A percentile compares a stretch with the other conserved stretches of the same genome.
These are phyloP conservation scores for Tuctoria greenei DNA, from an alignment of 176 grass and related monocot species.

Conservation along the genomic window DNA sequence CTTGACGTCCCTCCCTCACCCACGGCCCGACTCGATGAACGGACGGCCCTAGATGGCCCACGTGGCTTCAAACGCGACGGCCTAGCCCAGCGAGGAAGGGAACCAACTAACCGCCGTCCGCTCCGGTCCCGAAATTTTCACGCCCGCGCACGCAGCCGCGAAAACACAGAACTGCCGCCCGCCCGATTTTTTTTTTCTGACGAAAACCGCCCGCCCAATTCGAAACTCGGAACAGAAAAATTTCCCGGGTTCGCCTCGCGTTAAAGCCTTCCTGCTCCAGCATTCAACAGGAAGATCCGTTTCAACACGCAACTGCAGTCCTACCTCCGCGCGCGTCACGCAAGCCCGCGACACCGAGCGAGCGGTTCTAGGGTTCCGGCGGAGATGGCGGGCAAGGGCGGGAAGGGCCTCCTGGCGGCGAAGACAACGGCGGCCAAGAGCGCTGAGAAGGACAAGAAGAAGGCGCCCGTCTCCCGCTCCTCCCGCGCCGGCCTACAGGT, in stretches of 20 bases:
- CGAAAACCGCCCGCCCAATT: not conserved
- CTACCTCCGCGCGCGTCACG: not conserved
- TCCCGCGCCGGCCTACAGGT: conserved; percentile 75
- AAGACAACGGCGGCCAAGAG: conserved; percentile 64
- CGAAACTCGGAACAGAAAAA: not conserved
- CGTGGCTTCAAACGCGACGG: too few species aligned
- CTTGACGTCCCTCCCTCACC: too few species aligned
- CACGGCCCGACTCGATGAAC: not conserved
- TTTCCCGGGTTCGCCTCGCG: not conserved
- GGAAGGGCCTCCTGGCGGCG: conserved; percentile 67
- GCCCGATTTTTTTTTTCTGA: too few species aligned
- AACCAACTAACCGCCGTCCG: not conserved
- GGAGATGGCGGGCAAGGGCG: conserved; percentile 74
- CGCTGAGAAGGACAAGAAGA: conserved; percentile 77
- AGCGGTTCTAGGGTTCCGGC: not conserved
- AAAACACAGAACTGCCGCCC: not conserved
- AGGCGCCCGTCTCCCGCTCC: conserved; percentile 67
- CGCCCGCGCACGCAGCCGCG: not conserved
- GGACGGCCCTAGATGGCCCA: too few species aligned
- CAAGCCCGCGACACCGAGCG: not conserved
- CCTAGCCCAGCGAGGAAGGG: too few species aligned
- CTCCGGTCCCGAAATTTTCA: not conserved
- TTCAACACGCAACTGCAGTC: not conserved
- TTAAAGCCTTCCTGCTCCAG: not conserved
- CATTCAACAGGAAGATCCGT: not conserved